phyloP scores from a whole-genome alignment of 2,329 filamentous ascomycete genomes.

The Trichophyton verrucosum region DNA sequence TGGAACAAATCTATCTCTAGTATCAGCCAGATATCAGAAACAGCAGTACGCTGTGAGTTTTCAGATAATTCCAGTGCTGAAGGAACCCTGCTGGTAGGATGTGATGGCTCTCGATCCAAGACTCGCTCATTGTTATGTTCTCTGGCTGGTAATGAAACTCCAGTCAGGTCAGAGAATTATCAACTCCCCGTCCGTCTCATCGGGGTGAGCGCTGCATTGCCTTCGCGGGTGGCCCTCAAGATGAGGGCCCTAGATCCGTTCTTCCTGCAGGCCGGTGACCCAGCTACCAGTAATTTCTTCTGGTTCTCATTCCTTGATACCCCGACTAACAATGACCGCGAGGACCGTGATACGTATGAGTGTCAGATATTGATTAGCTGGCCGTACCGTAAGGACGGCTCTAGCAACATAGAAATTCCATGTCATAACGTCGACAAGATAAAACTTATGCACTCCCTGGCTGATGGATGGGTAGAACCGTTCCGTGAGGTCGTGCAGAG shows the following conservation, averaged over 20 bases:
- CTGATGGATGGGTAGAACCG: constrained; percentile 39
- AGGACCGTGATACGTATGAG: constrained; percentile 28
- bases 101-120: constrained; percentile 40
- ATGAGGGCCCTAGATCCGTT: constrained; percentile 41
- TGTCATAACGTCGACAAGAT: constrained; percentile 28
- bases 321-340: constrained; percentile 23
- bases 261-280: constrained; percentile 44
- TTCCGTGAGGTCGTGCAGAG: constrained; percentile 34
- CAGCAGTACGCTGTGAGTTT: constrained; percentile 34
- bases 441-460: constrained; percentile 34
- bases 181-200: constrained; percentile 40
- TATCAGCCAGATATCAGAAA: constrained; percentile 16
- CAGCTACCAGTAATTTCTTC: constrained; percentile 39
- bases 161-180: constrained; percentile 19
- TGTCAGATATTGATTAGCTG: constrained; percentile 44
- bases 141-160: not conserved
- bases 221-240: constrained; percentile 30
- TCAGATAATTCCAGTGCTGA: constrained; percentile 33
- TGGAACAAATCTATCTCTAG: constrained; percentile 30
- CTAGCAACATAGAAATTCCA: constrained; percentile 32
- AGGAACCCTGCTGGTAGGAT: constrained; percentile 39
- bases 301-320: constrained; percentile 35
- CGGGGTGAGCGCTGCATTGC: constrained; percentile 35
- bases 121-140: constrained; percentile 27
- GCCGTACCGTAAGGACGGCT: constrained; percentile 31